These are phyloP conservation scores for Parasarocladium wereldwijsianum DNA, from an alignment of 2,329 filamentous ascomycete genomes.

Conservation along the genomic window DNA sequence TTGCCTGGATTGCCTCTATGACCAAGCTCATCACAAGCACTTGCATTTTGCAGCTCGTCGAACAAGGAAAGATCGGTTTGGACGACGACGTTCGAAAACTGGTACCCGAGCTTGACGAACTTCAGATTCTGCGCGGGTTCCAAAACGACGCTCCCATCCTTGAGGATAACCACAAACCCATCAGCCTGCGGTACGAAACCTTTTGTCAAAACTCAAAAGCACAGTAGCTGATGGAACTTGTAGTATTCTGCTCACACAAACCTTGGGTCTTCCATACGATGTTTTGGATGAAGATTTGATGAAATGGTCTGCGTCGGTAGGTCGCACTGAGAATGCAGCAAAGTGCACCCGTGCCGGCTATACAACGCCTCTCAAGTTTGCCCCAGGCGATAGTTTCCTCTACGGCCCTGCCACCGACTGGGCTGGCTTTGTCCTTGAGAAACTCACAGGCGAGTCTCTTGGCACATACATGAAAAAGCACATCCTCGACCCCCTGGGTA, in stretches of 20 bases:
- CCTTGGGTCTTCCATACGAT: slow-evolving; percentile 30
- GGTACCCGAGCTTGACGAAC: slow-evolving; percentile 18
- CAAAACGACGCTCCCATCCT: slow-evolving; percentile 19
- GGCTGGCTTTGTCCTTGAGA: slow-evolving; percentile 28
- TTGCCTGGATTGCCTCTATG: slow-evolving; percentile 25
- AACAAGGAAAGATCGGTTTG: slow-evolving; percentile 17
- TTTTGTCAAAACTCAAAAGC: not conserved
- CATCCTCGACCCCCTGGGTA: slow-evolving; percentile 21
- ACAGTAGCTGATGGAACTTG: not conserved
- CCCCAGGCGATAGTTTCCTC: slow-evolving; percentile 31
- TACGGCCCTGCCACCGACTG: slow-evolving; percentile 34
- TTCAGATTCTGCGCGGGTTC: slow-evolving; percentile 23
- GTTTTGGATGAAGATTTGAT: slow-evolving; percentile 20
- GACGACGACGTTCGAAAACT: slow-evolving; percentile 21
- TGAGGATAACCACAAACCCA: slow-evolving; percentile 18
- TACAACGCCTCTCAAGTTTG: slow-evolving; percentile 26
- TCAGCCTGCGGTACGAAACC: slow-evolving; percentile 21
- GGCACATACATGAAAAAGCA: slow-evolving; percentile 21
- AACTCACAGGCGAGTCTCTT: slow-evolving; percentile 20
- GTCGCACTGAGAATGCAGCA: slow-evolving; percentile 15
- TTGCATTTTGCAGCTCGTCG: slow-evolving; percentile 24
- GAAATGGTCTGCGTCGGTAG: slow-evolving; percentile 22
- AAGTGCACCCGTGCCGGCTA: slow-evolving; percentile 21
- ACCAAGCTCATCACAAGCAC: slow-evolving; percentile 26
- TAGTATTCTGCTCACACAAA: slow-evolving; percentile 32